Percentiles rank a stretch among this genome's conserved stretches.
Conservation (phyloP, 495 filamentous ascomycete genomes). For the Umbilicaria muhlenbergii region DNA sequence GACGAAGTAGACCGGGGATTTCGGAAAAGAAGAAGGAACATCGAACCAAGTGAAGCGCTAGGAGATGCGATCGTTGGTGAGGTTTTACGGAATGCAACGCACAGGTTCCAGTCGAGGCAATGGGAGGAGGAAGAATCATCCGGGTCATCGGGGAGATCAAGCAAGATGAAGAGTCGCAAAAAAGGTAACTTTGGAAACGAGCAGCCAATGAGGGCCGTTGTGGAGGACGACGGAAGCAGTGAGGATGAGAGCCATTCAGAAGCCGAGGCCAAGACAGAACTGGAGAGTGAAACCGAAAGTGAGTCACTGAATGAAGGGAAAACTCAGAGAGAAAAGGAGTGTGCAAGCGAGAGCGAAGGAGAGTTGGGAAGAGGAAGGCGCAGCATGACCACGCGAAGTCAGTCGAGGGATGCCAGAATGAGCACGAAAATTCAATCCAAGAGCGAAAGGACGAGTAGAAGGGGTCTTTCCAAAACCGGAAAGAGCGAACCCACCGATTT, state of each 20-base stretch:
- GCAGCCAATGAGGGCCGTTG: not conserved
- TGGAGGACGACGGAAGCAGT: constrained; percentile 5
- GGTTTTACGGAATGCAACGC: constrained; percentile 47
- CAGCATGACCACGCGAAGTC: not conserved
- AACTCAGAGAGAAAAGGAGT: not conserved
- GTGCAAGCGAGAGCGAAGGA: not conserved
- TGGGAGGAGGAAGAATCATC: constrained; percentile 11
- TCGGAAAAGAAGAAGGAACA: constrained; percentile 23
- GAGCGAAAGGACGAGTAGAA: not conserved
- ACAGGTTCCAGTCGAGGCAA: constrained; percentile 33
- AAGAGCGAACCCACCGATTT: no score
- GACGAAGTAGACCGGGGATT: not conserved
- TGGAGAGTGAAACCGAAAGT: no score
- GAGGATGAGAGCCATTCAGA: constrained; percentile 4
- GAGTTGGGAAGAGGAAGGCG: not conserved
- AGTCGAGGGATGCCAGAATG: constrained; percentile 5
- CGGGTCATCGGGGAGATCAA: no score
- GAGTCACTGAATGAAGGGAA: constrained; percentile 4
- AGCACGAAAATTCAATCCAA: not conserved
- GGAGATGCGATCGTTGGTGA: constrained; percentile 50
- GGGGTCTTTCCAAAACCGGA: not conserved
- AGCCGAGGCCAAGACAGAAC: not conserved
- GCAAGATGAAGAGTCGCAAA: no score
- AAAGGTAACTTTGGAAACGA: no score
- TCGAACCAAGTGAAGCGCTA: constrained; percentile 37